Conservation (phyloP, 345 rosid genomes). For the Clausena lansium region DNA sequence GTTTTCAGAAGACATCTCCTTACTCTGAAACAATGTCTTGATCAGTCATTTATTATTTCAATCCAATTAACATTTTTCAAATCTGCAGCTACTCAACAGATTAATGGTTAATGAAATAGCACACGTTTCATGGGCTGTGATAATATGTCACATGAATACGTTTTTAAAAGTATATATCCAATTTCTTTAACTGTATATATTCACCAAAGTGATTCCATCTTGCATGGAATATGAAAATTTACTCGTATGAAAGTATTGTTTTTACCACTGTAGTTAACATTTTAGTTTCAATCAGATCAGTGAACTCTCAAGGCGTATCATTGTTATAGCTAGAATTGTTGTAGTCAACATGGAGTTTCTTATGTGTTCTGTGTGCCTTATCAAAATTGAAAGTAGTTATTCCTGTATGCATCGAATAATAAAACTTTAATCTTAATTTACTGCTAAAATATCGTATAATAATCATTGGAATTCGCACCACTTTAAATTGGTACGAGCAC, state of each 20-base stretch:
- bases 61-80: not conserved
- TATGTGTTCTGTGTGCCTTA: not conserved
- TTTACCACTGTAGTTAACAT: not conserved
- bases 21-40: not conserved
- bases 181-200: not conserved
- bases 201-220: not conserved
- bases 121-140: not conserved
- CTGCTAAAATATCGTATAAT: not conserved
- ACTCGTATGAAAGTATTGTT: not conserved
- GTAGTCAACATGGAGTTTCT: not conserved
- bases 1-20: not conserved
- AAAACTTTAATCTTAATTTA: conserved; percentile 1
- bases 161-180: not conserved
- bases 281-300: not conserved
- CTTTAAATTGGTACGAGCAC: not conserved
- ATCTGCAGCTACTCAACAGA: not conserved
- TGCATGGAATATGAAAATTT: not conserved
- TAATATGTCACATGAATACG: not conserved
- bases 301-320: not conserved
- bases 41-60: not conserved
- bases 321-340: not conserved
- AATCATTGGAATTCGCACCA: conserved; percentile 4
- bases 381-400: not conserved
- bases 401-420: not conserved
- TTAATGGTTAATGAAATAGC: not conserved